Evolutionary conservation across 176 grass and related monocot genomes (phyloP).

Genomic region (Avena atlantica): DNA sequence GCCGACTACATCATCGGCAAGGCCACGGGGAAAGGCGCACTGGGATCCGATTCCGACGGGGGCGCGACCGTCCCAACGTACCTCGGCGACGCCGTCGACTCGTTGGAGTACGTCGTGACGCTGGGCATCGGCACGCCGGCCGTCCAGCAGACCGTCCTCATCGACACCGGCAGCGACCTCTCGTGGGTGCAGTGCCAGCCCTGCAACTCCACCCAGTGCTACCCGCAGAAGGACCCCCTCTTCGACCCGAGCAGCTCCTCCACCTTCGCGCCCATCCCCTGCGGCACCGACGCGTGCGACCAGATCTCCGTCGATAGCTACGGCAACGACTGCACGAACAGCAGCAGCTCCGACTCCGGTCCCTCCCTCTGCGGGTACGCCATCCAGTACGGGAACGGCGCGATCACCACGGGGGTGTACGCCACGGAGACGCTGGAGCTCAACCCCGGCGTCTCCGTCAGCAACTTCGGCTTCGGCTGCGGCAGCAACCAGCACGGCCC

Average conservation of each 20-base stretch:
- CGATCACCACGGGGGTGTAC: slow-evolving; percentile 50
- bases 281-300: neutral
- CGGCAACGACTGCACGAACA: neutral
- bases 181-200: slow-evolving; percentile 82
- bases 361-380: slow-evolving; percentile 20
- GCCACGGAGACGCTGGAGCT: slow-evolving; percentile 56
- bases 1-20: neutral
- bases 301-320: neutral
- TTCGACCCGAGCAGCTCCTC: slow-evolving; percentile 32
- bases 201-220: slow-evolving; percentile 43
- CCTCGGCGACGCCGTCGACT: slow-evolving; percentile 29
- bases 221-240: slow-evolving; percentile 45
- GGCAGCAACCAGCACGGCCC: slow-evolving; percentile 46
- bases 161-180: slow-evolving; percentile 83
- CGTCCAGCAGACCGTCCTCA: slow-evolving; percentile 29
- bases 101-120: slow-evolving; percentile 48
- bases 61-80: slow-evolving; percentile 25
- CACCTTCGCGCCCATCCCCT: slow-evolving; percentile 14
- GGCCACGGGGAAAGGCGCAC: neutral
- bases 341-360: neutral
- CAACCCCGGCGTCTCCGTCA: neutral
- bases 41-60: neutral
- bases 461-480: slow-evolving; percentile 59
- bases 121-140: slow-evolving; percentile 38
- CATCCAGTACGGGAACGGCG: slow-evolving; percentile 2